A percentile compares a stretch with the other conserved stretches of the same genome.
Conservation (phyloP, 78 protist genomes). For the Ministeria vibrans region DNA sequence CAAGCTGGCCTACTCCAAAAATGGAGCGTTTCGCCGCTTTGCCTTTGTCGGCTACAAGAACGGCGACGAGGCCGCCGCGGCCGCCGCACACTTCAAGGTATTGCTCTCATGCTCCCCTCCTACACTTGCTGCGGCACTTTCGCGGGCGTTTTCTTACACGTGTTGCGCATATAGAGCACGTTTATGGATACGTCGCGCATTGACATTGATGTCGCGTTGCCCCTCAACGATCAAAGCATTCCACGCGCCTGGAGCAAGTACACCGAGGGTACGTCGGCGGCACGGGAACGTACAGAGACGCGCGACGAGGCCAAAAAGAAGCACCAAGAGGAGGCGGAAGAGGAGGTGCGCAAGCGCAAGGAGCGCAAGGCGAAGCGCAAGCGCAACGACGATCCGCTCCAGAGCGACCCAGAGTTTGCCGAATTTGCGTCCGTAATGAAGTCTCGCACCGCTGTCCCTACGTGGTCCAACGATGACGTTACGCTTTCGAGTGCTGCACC, state of each 20-base stretch:
- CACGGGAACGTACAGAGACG: neutral
- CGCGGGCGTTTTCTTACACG: too few species aligned
- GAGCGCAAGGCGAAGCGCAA: neutral
- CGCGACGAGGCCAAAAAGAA: neutral
- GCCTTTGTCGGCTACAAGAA: constrained; percentile 87
- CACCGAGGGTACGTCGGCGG: constrained; percentile 46
- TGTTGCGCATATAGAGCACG: too few species aligned
- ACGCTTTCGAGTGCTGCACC: too few species aligned
- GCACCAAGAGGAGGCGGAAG: neutral
- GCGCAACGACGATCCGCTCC: neutral
- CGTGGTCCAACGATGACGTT: too few species aligned
- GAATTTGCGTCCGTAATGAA: neutral
- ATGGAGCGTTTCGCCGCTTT: constrained; percentile 57
- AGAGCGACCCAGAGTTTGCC: neutral
- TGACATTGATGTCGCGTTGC: constrained; percentile 61
- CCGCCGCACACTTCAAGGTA: constrained; percentile 50
- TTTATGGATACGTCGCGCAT: constrained; percentile 78
- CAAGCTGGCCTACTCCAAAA: constrained; percentile 21
- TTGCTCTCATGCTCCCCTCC: too few species aligned
- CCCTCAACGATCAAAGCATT: neutral
- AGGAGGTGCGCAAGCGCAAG: neutral
- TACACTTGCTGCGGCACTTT: too few species aligned
- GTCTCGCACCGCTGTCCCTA: neutral
- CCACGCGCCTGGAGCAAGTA: constrained; percentile 56
- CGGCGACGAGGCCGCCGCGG: constrained; percentile 57